Conservation (phyloP, 139 green algal genomes). For the Closterium sp. region DNA sequence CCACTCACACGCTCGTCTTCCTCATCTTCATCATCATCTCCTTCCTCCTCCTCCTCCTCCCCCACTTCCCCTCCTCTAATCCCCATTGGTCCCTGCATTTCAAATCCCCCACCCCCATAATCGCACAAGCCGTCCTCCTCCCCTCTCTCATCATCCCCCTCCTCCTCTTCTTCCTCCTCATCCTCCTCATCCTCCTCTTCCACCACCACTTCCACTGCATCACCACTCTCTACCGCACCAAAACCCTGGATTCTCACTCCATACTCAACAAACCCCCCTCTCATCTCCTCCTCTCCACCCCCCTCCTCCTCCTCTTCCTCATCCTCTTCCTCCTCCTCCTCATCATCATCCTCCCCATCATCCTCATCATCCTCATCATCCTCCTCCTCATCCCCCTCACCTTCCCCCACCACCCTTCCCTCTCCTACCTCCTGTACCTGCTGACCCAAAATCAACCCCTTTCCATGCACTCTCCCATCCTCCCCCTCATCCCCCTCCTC, state of each 20-base stretch:
- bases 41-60: neutral
- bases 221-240: neutral
- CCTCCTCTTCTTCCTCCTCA: neutral
- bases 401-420: neutral
- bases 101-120: neutral
- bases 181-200: slow-evolving; percentile 3
- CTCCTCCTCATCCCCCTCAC: too few species aligned
- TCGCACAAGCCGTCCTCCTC: neutral
- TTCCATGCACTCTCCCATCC: neutral
- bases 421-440: neutral
- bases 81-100: neutral
- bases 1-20: neutral
- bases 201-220: neutral
- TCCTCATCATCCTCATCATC: neutral
- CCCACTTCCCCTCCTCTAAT: neutral
- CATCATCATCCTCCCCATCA: neutral
- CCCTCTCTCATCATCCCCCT: neutral
- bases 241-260: neutral
- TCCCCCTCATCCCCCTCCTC: neutral
- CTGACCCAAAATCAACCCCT: neutral
- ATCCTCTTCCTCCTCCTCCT: neutral
- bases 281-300: neutral
- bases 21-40: neutral
- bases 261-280: neutral
- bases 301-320: neutral